These are phyloP conservation scores for Gyrodon lividus DNA, from an alignment of 768 basidiomycete species.

Conservation along the genomic window DNA sequence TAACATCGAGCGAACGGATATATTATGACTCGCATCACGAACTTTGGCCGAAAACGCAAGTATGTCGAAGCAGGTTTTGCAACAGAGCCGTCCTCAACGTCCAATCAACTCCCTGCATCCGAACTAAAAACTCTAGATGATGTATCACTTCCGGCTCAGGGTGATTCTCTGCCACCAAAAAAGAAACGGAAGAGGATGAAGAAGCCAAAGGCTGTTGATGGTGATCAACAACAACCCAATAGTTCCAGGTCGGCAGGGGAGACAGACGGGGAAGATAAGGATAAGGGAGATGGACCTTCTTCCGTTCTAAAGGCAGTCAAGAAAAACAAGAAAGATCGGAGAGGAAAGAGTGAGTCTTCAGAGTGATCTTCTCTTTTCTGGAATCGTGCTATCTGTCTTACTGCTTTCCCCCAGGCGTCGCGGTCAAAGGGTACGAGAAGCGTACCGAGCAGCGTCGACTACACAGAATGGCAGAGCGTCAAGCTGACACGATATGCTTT, in stretches of 20 bases:
- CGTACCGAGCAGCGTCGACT: conserved; percentile 61
- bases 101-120: background rate
- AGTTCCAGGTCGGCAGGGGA: conserved; percentile 18
- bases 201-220: conserved; percentile 34
- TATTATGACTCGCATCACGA: conserved; percentile 72
- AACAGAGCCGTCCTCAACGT: conserved; percentile 6
- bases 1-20: too few species aligned
- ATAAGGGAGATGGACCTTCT: conserved; percentile 14
- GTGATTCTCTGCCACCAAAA: conserved; percentile 36
- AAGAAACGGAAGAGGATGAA: conserved; percentile 62
- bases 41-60: conserved; percentile 71
- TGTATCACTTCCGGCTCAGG: conserved; percentile 5
- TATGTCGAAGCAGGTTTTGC: conserved; percentile 63
- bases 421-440: conserved; percentile 20
- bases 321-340: conserved; percentile 30
- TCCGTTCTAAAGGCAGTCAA: conserved; percentile 26
- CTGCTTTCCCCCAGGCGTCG: conserved; percentile 25
- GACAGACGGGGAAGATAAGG: conserved; percentile 18
- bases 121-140: background rate
- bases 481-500: conserved; percentile 71
- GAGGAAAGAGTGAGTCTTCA: conserved; percentile 21
- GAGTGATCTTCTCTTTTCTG: background rate
- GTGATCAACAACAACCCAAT: conserved; percentile 4
- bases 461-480: conserved; percentile 58
- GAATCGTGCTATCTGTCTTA: conserved; percentile 19